Percentiles rank a stretch among this genome's conserved stretches.
Evolutionary conservation across 306 rosid species (phyloP).

Genomic region (Citrullus colocynthis): DNA sequence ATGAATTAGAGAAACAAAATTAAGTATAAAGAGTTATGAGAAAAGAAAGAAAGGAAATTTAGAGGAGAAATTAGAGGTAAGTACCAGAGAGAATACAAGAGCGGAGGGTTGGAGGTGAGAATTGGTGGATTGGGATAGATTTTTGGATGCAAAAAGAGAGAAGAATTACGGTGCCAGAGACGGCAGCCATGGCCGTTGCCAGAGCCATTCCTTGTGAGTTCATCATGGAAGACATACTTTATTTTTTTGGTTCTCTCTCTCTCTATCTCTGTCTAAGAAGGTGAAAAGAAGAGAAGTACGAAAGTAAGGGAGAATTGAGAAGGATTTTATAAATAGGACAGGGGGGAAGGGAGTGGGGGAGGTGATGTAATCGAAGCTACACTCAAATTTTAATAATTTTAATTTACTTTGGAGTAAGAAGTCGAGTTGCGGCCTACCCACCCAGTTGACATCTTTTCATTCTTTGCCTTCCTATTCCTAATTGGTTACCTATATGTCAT

Average conservation of each 20-base stretch:
- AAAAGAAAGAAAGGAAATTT: not conserved
- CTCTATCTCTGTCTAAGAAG: too few species aligned
- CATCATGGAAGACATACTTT: constrained; percentile 40
- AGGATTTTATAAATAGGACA: not conserved
- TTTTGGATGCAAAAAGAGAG: constrained; percentile 71
- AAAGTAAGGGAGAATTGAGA: not conserved
- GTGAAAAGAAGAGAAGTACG: too few species aligned
- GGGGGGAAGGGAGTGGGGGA: not conserved
- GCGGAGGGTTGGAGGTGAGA: constrained; percentile 42
- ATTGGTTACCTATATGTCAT: too few species aligned
- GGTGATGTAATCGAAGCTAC: not conserved
- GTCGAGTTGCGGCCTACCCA: too few species aligned
- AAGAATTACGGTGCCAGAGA: constrained; percentile 88
- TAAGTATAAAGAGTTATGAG: not conserved
- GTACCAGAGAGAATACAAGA: constrained; percentile 78
- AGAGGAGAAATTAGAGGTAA: not conserved
- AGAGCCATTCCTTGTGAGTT: constrained; percentile 71
- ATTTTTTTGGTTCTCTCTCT: too few species aligned
- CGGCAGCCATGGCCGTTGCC: constrained; percentile 98
- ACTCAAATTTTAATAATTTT: too few species aligned
- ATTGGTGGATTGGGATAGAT: constrained; percentile 21
- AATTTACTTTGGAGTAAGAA: too few species aligned
- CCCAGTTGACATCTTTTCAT: too few species aligned
- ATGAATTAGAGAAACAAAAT: not conserved
- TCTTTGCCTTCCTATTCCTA: too few species aligned